These are phyloP conservation scores for Leishmania lainsoni DNA, from an alignment of 208 protist genomes.

Conservation along the genomic window DNA sequence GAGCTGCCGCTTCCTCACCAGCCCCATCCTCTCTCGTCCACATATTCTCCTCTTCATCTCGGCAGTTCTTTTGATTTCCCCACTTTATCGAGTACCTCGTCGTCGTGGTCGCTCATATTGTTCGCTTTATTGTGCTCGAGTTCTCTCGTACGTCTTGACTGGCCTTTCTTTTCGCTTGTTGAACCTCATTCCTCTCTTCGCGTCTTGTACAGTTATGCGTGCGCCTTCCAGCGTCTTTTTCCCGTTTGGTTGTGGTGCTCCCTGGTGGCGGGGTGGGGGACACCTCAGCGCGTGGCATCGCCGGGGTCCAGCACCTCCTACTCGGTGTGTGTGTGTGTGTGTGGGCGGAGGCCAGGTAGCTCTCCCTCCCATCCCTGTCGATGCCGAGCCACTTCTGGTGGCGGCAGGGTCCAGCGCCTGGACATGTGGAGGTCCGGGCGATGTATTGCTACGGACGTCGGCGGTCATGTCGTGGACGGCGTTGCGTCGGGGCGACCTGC, in stretches of 20 bases:
- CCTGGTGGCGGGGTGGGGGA: background rate
- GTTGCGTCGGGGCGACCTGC: background rate
- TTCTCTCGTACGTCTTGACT: background rate
- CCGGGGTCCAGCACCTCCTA: background rate
- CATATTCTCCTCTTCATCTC: background rate
- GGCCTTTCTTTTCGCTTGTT: background rate
- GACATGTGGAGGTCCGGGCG: background rate
- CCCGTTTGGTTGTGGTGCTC: background rate
- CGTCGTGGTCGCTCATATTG: background rate
- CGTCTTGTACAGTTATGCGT: background rate
- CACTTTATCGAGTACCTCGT: background rate
- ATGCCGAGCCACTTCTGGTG: background rate
- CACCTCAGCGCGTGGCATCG: background rate
- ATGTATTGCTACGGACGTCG: background rate
- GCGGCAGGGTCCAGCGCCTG: background rate
- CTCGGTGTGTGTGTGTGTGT: background rate
- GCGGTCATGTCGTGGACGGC: background rate
- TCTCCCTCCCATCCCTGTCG: background rate
- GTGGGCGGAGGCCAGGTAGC: background rate
- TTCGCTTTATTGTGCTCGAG: constrained; percentile 11
- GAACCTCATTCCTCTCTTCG: background rate
- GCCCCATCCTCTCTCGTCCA: background rate
- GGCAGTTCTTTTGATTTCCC: constrained; percentile 2
- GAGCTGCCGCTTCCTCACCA: constrained; percentile 1
- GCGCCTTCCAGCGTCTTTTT: background rate